These are phyloP conservation scores for Euclidium syriacum DNA, from an alignment of 345 rosid genomes.

Conservation along the genomic window DNA sequence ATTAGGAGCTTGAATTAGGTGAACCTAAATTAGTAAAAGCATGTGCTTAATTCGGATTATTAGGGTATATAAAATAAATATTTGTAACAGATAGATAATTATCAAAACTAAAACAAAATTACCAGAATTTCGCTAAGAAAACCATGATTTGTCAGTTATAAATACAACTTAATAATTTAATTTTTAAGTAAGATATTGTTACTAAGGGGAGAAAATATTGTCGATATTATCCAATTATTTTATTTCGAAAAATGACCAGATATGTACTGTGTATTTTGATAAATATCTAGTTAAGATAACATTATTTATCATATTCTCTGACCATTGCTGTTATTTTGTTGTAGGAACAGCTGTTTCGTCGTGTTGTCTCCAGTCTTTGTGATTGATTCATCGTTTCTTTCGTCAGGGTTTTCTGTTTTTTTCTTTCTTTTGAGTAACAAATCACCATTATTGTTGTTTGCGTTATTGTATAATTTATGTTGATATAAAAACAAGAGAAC, in stretches of 20 bases:
- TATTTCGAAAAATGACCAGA: too few relatives aligned
- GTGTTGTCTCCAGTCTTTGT: background rate
- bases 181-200: too few relatives aligned
- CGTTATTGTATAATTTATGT: background rate
- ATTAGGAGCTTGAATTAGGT: background rate
- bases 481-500: conserved; percentile 14
- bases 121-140: too few relatives aligned
- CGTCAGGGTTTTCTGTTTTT: background rate
- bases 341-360: conserved; percentile 12
- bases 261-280: too few relatives aligned
- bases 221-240: too few relatives aligned
- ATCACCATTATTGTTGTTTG: conserved; percentile 4
- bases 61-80: too few relatives aligned
- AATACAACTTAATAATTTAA: too few relatives aligned
- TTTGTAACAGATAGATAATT: too few relatives aligned
- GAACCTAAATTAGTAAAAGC: background rate
- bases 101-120: too few relatives aligned
- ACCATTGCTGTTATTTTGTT: background rate
- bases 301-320: background rate
- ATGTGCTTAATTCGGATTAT: too few relatives aligned
- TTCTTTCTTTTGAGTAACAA: conserved; percentile 6
- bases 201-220: too few relatives aligned
- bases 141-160: too few relatives aligned
- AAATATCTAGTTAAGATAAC: background rate
- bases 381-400: conserved; percentile 20